Evolutionary conservation across 1,284 basidiomycete species (phyloP).

Genomic region (Cerrena zonata): DNA sequence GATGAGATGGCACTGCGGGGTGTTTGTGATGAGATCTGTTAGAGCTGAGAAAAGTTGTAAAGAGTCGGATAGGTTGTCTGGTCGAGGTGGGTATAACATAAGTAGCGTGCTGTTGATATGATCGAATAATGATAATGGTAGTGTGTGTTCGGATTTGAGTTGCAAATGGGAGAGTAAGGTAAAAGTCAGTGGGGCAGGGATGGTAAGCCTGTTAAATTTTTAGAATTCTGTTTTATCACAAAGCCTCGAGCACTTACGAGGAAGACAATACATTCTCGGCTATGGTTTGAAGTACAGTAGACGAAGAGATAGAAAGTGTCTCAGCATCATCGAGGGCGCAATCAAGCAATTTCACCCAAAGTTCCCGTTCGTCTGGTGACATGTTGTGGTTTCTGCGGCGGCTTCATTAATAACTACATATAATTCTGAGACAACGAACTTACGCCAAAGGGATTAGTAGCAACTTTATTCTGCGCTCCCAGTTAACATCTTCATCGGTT

Average conservation of each 20-base stretch:
- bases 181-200: constrained; percentile 3
- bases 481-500: constrained; percentile 10
- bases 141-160: background rate
- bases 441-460: constrained; percentile 44
- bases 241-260: background rate
- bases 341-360: background rate
- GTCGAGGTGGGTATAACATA: background rate
- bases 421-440: constrained; percentile 7
- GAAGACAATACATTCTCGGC: background rate
- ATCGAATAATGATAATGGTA: background rate
- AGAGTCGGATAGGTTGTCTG: background rate
- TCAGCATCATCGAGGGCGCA: background rate
- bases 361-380: constrained; percentile 10
- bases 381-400: constrained; percentile 10
- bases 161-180: constrained; percentile 5
- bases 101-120: background rate
- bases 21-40: background rate
- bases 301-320: background rate
- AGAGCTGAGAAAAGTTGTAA: background rate
- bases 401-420: background rate
- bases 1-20: constrained; percentile 20
- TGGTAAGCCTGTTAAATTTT: background rate
- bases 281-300: background rate
- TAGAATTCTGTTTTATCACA: background rate
- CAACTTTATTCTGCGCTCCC: constrained; percentile 38